A percentile compares a stretch with the other conserved stretches of the same genome.
Conservation (phyloP, 2,329 filamentous ascomycete species). For the Sporothrix brunneoviolacea region DNA sequence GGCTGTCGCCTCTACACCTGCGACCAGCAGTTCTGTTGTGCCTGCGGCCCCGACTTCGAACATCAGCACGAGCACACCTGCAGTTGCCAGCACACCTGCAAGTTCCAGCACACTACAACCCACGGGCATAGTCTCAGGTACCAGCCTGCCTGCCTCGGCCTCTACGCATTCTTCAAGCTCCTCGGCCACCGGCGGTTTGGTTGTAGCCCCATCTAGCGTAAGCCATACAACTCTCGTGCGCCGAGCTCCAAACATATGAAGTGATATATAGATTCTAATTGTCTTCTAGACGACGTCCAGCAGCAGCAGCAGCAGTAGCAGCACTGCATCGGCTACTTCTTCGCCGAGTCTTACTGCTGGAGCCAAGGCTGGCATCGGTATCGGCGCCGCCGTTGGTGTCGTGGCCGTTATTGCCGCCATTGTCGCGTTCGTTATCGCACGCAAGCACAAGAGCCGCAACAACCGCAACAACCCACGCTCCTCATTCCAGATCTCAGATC, state of each 20-base stretch:
- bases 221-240: too few species aligned
- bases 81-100: background rate
- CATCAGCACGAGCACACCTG: background rate
- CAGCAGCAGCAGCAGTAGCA: background rate
- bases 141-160: too few species aligned
- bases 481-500: constrained; percentile 41
- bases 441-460: constrained; percentile 13
- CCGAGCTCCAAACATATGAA: too few species aligned
- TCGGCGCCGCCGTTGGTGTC: constrained; percentile 14
- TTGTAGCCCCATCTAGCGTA: constrained; percentile 3
- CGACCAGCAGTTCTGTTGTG: too few species aligned
- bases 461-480: background rate
- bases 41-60: background rate
- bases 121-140: too few species aligned
- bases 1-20: background rate
- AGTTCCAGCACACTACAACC: background rate
- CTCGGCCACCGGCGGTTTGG: constrained; percentile 3
- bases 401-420: constrained; percentile 17
- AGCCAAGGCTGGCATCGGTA: constrained; percentile 21
- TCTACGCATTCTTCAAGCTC: too few species aligned
- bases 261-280: background rate
- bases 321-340: constrained; percentile 1
- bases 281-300: background rate
- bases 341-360: constrained; percentile 12
- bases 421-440: constrained; percentile 10